These are phyloP conservation scores for Tirmania nivea DNA, from an alignment of 495 filamentous ascomycete species.

Conservation along the genomic window DNA sequence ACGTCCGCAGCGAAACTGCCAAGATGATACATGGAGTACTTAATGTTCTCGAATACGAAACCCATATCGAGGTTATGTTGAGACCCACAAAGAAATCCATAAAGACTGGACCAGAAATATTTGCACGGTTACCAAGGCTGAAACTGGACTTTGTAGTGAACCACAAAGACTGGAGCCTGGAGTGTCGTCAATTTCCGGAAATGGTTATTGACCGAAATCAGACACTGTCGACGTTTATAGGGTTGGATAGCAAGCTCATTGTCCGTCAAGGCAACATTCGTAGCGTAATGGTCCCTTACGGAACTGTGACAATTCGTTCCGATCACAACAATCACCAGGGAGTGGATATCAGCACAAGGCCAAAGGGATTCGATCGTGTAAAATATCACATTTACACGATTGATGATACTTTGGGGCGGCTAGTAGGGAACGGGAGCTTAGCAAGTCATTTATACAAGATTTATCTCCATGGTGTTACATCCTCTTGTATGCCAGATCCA, in stretches of 20 bases:
- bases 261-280: conserved; percentile 21
- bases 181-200: conserved; percentile 29
- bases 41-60: conserved; percentile 18
- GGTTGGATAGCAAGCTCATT: conserved; percentile 32
- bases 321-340: not conserved
- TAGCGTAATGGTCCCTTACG: conserved; percentile 33
- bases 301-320: conserved; percentile 11
- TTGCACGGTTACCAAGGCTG: conserved; percentile 28
- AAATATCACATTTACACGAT: conserved; percentile 27
- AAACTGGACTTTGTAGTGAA: conserved; percentile 29
- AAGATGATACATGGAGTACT: conserved; percentile 19
- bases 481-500: conserved; percentile 34
- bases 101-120: conserved; percentile 5
- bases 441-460: conserved; percentile 32
- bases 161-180: conserved; percentile 8
- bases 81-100: too few species aligned
- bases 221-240: conserved; percentile 28
- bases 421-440: conserved; percentile 31
- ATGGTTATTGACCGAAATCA: conserved; percentile 33
- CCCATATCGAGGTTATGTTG: too few species aligned
- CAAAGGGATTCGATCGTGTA: conserved; percentile 2
- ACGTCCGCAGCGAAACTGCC: conserved; percentile 19
- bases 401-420: conserved; percentile 27
- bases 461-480: conserved; percentile 40
- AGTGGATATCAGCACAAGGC: not conserved